Evolutionary conservation across 139 green algal species (phyloP), one percentile per base, ranked within the genome.

Genomic region (Picochlorum sp.): DNA sequence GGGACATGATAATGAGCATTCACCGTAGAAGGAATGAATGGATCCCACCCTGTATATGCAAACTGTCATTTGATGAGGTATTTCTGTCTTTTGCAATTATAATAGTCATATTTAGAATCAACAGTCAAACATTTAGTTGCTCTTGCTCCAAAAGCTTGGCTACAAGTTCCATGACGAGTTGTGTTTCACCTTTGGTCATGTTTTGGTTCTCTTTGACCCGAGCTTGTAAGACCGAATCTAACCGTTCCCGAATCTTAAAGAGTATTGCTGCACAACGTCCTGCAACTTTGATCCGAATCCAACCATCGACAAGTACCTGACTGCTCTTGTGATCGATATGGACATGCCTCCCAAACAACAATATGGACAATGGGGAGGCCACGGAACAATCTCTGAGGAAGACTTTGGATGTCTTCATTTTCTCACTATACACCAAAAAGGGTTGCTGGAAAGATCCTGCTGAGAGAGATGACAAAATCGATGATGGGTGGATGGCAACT

Each of bases 301-400:
- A 91, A 47, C 77, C 78, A 56, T 89, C 91, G 26, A 97, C 64
- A 45, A 80, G 24, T 10, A 94, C 83, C 4, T 57, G 62, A 4
- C 76, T 79, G n/a, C 68, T 69, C 47, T 81, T 70, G 68, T 96
- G 85, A 56, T 78, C 59, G 16, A 89, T 66, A 8, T 76, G 59
- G 14, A 95, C 70, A 2, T 64, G 44, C 1, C 85, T 86, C 1
- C 88, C 87, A 70, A 97, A 95, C 5, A 98, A 83, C 62, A 97
- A 75, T 44, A 98, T 76, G 15, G 83, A 68, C 16, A 86, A 34
- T 1, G 92, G 85, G 3, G 82, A 80, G 8, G 90, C 85, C 1
- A 82, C 73, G 1, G 85, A 95, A 59, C 78, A 82, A 61, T 98
- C 92, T 1, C 90, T 74, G 20, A 98, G 65, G 46, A 87, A 96